Conservation (phyloP, 768 basidiomycete species). For the Pulveroboletus ravenelii region DNA sequence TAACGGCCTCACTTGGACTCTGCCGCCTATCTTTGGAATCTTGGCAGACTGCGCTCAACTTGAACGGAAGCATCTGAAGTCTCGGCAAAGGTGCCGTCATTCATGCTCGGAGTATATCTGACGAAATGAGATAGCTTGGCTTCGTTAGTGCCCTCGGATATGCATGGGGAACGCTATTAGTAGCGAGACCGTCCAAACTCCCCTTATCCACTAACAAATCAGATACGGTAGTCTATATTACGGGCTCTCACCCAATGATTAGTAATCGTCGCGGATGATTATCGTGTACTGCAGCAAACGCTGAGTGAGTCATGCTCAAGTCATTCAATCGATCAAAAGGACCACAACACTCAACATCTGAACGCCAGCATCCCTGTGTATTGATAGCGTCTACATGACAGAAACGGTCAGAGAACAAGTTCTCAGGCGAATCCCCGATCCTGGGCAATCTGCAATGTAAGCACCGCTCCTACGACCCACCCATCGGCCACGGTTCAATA, state of each 20-base stretch:
- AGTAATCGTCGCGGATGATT: conserved; percentile 7
- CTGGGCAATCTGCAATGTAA: conserved; percentile 50
- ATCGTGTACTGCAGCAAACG: background rate
- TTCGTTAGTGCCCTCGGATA: background rate
- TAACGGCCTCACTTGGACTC: background rate
- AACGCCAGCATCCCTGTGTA: background rate
- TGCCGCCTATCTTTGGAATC: conserved; percentile 6
- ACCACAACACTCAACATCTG: background rate
- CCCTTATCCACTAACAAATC: background rate
- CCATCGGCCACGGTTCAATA: background rate
- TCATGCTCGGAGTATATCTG: background rate
- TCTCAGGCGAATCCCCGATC: conserved; percentile 47
- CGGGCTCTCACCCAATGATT: background rate
- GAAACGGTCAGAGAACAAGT: conserved; percentile 54
- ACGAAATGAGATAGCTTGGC: background rate
- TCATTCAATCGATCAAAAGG: conserved; percentile 2
- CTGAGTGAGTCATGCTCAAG: conserved; percentile 5
- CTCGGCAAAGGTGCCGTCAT: background rate
- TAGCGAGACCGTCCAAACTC: background rate
- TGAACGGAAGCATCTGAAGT: background rate
- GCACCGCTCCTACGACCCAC: conserved; percentile 1
- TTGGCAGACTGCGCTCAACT: background rate
- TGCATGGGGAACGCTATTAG: too few species aligned
- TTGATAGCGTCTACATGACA: conserved; percentile 34
- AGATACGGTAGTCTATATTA: too few species aligned